phyloP scores from a whole-genome alignment of 768 basidiomycete genomes.

The Hysterangium stoloniferum region DNA sequence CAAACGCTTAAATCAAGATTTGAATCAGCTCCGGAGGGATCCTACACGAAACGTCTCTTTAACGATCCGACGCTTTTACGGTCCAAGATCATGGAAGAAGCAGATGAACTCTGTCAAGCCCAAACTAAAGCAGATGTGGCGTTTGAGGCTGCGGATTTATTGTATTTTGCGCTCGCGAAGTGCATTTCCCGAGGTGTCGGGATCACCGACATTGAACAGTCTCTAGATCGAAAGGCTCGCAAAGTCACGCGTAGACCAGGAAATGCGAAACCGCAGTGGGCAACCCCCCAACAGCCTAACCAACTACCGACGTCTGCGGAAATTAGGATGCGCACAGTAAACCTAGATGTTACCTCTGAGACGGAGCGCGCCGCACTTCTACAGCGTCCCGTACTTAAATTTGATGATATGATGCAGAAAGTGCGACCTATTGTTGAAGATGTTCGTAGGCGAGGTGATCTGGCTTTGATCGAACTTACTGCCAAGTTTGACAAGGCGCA shows the following conservation, averaged over 20 bases:
- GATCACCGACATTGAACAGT: constrained; percentile 75
- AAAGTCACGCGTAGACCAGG: constrained; percentile 84
- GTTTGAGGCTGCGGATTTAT: constrained; percentile 90
- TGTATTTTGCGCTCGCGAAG: constrained; percentile 86
- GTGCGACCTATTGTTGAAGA: constrained; percentile 91
- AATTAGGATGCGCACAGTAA: constrained; percentile 74
- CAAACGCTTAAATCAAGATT: constrained; percentile 66
- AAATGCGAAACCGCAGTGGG: constrained; percentile 85
- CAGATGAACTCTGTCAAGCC: constrained; percentile 89
- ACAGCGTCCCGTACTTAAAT: constrained; percentile 81
- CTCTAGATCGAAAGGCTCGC: constrained; percentile 77
- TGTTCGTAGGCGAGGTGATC: constrained; percentile 78
- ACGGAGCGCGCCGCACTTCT: constrained; percentile 63
- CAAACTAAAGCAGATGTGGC: constrained; percentile 74
- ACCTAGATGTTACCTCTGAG: constrained; percentile 40
- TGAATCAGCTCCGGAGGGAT: constrained; percentile 74
- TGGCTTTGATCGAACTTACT: constrained; percentile 79
- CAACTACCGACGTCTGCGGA: constrained; percentile 29
- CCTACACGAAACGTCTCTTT: constrained; percentile 87
- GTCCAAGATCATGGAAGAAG: constrained; percentile 97
- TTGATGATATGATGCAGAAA: constrained; percentile 81
- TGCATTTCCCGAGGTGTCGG: constrained; percentile 79
- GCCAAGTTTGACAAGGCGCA: constrained; percentile 87
- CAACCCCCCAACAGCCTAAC: constrained; percentile 15
- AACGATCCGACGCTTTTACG: constrained; percentile 70